Conservation (phyloP, 1,284 basidiomycete genomes). For the Gastroboletus turbinatus region DNA sequence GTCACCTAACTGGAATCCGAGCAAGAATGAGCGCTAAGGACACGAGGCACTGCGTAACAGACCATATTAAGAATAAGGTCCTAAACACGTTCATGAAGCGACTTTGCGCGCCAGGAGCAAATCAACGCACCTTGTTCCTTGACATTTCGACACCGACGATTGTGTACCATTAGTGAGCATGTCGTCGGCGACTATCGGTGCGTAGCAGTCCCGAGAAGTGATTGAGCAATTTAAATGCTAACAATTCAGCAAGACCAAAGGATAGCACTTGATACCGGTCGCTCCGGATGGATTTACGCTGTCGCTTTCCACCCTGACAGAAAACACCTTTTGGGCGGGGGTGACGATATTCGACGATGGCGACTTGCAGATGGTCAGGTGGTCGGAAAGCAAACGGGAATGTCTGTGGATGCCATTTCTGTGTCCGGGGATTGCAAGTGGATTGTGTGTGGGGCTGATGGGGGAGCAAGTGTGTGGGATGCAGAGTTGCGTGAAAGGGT, state of each 20-base stretch:
- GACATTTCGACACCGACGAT: background rate
- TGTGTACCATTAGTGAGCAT: background rate
- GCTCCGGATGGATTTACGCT: background rate
- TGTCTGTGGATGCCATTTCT: fast-evolving
- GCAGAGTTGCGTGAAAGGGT: background rate
- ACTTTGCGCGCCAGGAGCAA: background rate
- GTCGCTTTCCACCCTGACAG: background rate
- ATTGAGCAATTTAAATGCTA: background rate
- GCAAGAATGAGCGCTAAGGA: background rate
- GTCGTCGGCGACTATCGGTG: background rate
- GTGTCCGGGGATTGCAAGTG: background rate
- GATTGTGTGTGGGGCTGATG: background rate
- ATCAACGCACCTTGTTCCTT: too few species aligned
- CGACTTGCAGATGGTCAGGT: background rate
- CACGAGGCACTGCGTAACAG: background rate
- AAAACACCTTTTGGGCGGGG: background rate
- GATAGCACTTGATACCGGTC: background rate
- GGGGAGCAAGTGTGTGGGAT: background rate
- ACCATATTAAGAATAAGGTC: background rate
- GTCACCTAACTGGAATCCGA: too few species aligned
- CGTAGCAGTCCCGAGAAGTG: background rate
- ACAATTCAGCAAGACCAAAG: background rate
- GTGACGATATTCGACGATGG: background rate
- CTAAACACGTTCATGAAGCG: too few species aligned
- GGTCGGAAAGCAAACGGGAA: background rate